Conservation (phyloP, 2,329 filamentous ascomycete genomes). For the Sporothrix schenckii region DNA sequence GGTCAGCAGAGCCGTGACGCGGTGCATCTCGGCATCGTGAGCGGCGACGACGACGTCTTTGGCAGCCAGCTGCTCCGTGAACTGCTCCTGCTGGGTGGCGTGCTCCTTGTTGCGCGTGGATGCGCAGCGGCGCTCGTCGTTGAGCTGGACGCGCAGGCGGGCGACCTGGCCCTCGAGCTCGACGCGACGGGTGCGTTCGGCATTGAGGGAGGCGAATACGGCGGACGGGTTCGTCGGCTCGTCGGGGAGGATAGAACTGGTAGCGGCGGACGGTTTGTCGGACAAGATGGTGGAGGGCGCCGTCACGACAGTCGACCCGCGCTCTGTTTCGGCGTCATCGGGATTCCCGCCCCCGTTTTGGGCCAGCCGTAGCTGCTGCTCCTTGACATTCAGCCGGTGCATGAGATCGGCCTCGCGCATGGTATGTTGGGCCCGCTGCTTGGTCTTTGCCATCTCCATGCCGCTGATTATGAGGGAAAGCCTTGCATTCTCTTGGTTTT, state of each 20-base stretch:
- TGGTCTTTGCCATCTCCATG: background rate
- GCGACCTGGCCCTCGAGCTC: constrained; percentile 27
- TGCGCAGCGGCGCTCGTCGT: background rate
- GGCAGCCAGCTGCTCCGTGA: background rate
- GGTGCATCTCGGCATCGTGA: background rate
- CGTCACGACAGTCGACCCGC: background rate
- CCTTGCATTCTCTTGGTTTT: background rate
- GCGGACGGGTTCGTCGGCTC: background rate
- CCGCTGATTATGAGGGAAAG: background rate
- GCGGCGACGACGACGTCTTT: background rate
- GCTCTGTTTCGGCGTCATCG: background rate
- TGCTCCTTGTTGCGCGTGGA: background rate
- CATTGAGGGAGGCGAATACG: background rate
- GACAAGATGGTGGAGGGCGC: background rate
- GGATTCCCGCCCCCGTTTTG: background rate
- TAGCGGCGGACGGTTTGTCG: background rate
- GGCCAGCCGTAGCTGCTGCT: constrained; percentile 20
- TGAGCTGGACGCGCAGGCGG: constrained; percentile 21
- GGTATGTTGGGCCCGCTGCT: constrained; percentile 2
- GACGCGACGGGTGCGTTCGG: constrained; percentile 13
- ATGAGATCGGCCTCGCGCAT: constrained; percentile 2
- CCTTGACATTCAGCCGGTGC: constrained; percentile 4
- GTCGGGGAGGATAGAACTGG: background rate
- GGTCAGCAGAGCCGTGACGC: background rate
- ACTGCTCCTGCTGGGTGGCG: background rate